phyloP scores from a whole-genome alignment of 108 stramenopile species.

The Asterionellopsis glacialis region DNA sequence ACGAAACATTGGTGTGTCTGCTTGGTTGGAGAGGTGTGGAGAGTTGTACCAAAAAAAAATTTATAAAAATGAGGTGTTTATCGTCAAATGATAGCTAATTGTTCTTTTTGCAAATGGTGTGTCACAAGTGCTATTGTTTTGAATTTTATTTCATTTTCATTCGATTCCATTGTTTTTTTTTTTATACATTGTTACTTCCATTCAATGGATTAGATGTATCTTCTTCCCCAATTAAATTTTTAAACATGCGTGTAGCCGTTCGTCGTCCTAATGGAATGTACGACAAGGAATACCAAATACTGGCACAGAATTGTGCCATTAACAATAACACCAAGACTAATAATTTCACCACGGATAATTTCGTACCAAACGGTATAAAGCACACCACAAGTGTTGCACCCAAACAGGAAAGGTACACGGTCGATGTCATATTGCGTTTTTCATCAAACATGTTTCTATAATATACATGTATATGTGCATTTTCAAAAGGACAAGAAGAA shows the following conservation, averaged over 20 bases:
- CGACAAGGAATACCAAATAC: conserved; percentile 74
- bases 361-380: conserved; percentile 54
- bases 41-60: too few relatives aligned
- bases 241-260: conserved; percentile 2
- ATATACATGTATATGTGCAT: background rate
- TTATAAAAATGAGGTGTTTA: too few relatives aligned
- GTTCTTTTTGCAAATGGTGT: too few relatives aligned
- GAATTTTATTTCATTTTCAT: too few relatives aligned
- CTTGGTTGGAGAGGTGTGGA: too few relatives aligned
- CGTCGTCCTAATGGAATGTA: conserved; percentile 81
- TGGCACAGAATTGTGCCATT: conserved; percentile 61
- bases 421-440: conserved; percentile 45
- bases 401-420: conserved; percentile 63
- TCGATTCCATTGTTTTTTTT: too few relatives aligned
- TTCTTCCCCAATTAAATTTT: too few relatives aligned
- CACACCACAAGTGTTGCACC: conserved; percentile 52
- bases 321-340: conserved; percentile 46
- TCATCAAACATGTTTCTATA: conserved; percentile 76
- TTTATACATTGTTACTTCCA: too few relatives aligned
- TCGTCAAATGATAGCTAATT: too few relatives aligned
- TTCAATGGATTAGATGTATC: too few relatives aligned
- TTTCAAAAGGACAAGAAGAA: background rate
- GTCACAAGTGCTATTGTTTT: too few relatives aligned
- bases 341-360: conserved; percentile 36
- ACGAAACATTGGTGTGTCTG: too few relatives aligned